A percentile compares a stretch with the other conserved stretches of the same genome.
Evolutionary conservation across 129 eudicot species (phyloP).

Genomic region (Lactuca saligna): DNA sequence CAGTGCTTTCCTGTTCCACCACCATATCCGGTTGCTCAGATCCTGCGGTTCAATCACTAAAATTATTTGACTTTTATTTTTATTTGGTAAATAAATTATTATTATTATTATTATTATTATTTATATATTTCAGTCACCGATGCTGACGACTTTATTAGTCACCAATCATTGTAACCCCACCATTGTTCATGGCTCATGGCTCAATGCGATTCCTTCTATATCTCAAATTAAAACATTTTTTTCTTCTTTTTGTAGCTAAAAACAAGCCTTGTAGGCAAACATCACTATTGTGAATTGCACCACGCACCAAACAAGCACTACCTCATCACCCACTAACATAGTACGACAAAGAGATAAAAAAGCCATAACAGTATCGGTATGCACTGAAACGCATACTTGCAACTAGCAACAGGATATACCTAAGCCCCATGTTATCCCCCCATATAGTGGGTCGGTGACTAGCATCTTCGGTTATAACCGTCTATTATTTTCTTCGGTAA

Average conservation of each 20-base stretch:
- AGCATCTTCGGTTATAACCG: slow-evolving; percentile 9
- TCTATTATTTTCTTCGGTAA: no score
- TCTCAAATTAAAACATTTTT: slow-evolving; percentile 6
- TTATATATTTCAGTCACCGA: neutral
- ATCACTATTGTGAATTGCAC: slow-evolving; percentile 10
- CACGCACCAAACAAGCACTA: slow-evolving; percentile 13
- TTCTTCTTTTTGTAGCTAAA: slow-evolving; percentile 26
- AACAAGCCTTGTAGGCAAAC: slow-evolving; percentile 26
- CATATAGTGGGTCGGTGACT: slow-evolving; percentile 10
- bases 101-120: no score
- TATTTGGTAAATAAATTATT: neutral
- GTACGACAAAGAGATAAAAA: slow-evolving; percentile 31
- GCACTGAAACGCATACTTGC: slow-evolving; percentile 32
- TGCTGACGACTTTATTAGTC: slow-evolving; percentile 21
- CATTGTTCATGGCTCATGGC: slow-evolving; percentile 1
- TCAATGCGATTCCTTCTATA: slow-evolving; percentile 17
- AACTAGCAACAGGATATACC: slow-evolving; percentile 18
- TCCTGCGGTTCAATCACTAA: slow-evolving; percentile 42
- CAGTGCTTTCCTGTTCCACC: slow-evolving; percentile 29
- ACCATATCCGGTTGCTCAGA: slow-evolving; percentile 51
- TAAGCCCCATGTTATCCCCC: slow-evolving; percentile 22
- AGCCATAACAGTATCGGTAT: slow-evolving; percentile 24
- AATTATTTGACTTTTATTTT: neutral
- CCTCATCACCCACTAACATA: slow-evolving; percentile 36
- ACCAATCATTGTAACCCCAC: slow-evolving; percentile 31